These are phyloP conservation scores for Gloeostereum incarnatum DNA, from an alignment of 768 basidiomycete genomes.

Conservation along the genomic window DNA sequence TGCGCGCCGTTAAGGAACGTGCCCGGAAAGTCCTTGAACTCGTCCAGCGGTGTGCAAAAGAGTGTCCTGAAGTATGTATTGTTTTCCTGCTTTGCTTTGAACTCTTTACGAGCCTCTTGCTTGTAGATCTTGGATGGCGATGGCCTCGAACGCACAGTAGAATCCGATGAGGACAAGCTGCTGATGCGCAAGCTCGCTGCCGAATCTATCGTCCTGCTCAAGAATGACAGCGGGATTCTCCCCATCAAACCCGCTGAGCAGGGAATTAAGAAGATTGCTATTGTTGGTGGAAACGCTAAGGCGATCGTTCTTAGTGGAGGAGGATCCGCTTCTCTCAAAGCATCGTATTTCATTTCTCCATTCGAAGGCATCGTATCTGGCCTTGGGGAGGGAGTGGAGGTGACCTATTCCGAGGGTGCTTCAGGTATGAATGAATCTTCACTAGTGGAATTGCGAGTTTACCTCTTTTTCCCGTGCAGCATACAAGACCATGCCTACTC, in stretches of 20 bases:
- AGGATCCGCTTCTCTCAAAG: conserved; percentile 63
- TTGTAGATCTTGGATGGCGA: conserved; percentile 57
- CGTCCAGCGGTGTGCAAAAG: conserved; percentile 45
- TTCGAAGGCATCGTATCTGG: conserved; percentile 67
- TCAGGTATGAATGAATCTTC: conserved; percentile 31
- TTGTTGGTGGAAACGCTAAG: conserved; percentile 69
- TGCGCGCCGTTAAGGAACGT: conserved; percentile 37
- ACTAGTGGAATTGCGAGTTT: neutral
- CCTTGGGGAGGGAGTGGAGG: conserved; percentile 38
- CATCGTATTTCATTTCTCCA: conserved; percentile 70
- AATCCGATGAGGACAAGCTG: conserved; percentile 37
- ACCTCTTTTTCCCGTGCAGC: conserved; percentile 25
- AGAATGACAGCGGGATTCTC: conserved; percentile 48
- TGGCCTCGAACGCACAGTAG: conserved; percentile 45
- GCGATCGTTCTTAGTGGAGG: conserved; percentile 56
- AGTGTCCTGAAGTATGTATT: conserved; percentile 52
- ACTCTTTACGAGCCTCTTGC: too few relatives aligned
- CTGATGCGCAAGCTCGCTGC: conserved; percentile 51
- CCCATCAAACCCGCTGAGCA: conserved; percentile 34
- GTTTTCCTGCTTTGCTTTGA: too few relatives aligned
- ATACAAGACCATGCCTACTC: conserved; percentile 53
- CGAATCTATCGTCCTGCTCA: conserved; percentile 57
- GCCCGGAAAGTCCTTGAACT: conserved; percentile 41
- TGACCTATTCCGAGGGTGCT: conserved; percentile 64
- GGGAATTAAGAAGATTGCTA: conserved; percentile 57